Evolutionary conservation across 2,329 filamentous ascomycete genomes (phyloP).

Genomic region (Talaromyces sp.): DNA sequence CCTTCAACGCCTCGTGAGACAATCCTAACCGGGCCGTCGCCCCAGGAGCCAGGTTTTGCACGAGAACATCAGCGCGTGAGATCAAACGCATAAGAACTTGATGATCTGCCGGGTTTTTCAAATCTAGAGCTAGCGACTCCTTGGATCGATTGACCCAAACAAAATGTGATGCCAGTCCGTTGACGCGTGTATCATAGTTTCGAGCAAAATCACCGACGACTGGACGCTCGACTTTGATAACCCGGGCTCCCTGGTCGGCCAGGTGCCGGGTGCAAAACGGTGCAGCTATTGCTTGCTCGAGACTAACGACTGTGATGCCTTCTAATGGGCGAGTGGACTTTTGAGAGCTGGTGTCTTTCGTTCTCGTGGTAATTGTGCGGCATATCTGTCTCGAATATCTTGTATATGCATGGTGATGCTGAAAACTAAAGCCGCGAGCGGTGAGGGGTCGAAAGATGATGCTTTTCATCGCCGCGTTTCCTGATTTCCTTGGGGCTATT

Average conservation of each 20-base stretch:
- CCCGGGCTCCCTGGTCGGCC: slow-evolving; percentile 50
- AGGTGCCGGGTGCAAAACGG: slow-evolving; percentile 53
- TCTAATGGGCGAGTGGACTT: slow-evolving; percentile 27
- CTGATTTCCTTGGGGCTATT: neutral
- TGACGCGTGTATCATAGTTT: slow-evolving; percentile 47
- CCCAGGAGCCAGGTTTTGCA: slow-evolving; percentile 51
- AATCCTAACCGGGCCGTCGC: slow-evolving; percentile 46
- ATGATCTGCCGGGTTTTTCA: slow-evolving; percentile 44
- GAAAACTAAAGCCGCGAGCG: neutral
- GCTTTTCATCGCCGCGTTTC: neutral
- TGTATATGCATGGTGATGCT: neutral
- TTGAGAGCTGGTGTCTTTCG: neutral
- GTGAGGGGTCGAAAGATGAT: neutral
- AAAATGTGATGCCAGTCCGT: slow-evolving; percentile 50
- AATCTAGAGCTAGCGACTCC: slow-evolving; percentile 48
- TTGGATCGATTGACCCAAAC: slow-evolving; percentile 54
- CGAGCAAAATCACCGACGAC: slow-evolving; percentile 50
- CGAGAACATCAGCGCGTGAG: slow-evolving; percentile 45
- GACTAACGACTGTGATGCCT: slow-evolving; percentile 48
- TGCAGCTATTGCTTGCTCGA: slow-evolving; percentile 52
- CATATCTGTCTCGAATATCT: neutral
- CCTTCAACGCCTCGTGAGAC: slow-evolving; percentile 40
- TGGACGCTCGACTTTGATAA: slow-evolving; percentile 53
- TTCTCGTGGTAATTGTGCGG: neutral
- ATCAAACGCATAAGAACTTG: slow-evolving; percentile 41